Evolutionary conservation across 2,329 filamentous ascomycete species (phyloP).

Genomic region (Scedosporium minutisporum): DNA sequence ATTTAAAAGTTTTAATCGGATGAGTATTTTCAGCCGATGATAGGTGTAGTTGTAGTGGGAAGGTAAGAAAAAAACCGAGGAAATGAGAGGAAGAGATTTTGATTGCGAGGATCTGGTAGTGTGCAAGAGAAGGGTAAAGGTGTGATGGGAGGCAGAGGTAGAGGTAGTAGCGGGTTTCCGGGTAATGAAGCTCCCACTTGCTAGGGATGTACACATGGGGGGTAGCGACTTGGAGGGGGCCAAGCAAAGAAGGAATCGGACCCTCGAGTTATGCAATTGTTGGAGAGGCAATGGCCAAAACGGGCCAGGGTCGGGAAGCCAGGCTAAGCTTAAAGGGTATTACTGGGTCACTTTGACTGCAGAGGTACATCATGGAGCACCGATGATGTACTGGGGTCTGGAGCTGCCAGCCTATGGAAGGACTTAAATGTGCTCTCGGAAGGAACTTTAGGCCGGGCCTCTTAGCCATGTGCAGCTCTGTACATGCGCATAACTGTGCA

Average conservation of each 20-base stretch:
- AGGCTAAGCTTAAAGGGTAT: neutral
- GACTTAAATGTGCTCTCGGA: neutral
- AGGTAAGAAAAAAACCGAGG: neutral
- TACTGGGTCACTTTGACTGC: neutral
- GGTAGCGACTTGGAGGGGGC: neutral
- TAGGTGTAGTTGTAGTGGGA: neutral
- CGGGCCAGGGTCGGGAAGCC: neutral
- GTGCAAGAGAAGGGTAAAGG: neutral
- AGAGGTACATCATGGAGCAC: neutral
- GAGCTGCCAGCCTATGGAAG: neutral
- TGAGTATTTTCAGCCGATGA: neutral
- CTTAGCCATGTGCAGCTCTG: neutral
- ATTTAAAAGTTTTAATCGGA: neutral
- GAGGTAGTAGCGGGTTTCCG: neutral
- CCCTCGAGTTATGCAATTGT: neutral
- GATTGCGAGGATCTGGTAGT: neutral
- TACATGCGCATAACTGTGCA: neutral
- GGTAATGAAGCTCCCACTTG: neutral
- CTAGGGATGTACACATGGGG: neutral
- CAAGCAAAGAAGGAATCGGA: neutral
- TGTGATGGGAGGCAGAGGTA: neutral
- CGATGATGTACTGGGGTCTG: neutral
- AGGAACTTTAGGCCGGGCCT: neutral
- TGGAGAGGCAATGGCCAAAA: neutral
- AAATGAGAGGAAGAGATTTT: neutral